Evolutionary conservation across 2,329 filamentous ascomycete species (phyloP), one percentile per base, ranked within the genome.

Genomic region (Xylaria sp.): DNA sequence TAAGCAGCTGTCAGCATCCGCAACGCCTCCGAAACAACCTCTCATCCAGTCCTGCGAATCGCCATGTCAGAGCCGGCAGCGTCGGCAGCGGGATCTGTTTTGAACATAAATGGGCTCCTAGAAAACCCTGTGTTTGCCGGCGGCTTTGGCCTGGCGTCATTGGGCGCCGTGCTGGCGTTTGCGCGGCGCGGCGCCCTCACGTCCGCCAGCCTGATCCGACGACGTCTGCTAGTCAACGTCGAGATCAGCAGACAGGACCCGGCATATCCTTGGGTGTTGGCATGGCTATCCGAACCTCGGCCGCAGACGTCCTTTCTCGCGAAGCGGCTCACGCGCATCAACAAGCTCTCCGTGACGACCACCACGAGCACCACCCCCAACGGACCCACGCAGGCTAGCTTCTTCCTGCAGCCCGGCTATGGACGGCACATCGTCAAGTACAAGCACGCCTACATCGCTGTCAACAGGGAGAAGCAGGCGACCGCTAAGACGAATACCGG

Each of bases 171-270:
- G 45, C 87, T 94, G 36, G 91, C 93, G 13, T 88, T 97, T 73
- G 92, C 90, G 33, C 93, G 96, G 69, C 91, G 91, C 76, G 92
- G 92, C 38, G 79, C 92, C 66, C 87, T 94, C 67, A 84, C 89
- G 73, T 89, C 89, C 61, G 89, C 90, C n/a, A 86, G 87, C 49
- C 85, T 96, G 63, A 81, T 97, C 65, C 92, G 93, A 56, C 90
- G 91, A 60, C 92, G 95, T 55, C 89, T 99, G 81, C 89, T 99
- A 33, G 93, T 98, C 74, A 94, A 97, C 75, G 89, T 99, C 74
- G 96, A 99, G 80, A 97, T 99, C 79, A 95, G 92, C 79, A 92
- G 93, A 77, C 92, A 95, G 74, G 96, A 99, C 80, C 89, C 93
- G 50, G 94, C 95, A 1, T 99, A 98, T 78, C 90, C 90, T 45